Percentiles rank a stretch among this genome's conserved stretches.
phyloP scores from a whole-genome alignment of 129 eudicot species.

The Cynara cardunculus region DNA sequence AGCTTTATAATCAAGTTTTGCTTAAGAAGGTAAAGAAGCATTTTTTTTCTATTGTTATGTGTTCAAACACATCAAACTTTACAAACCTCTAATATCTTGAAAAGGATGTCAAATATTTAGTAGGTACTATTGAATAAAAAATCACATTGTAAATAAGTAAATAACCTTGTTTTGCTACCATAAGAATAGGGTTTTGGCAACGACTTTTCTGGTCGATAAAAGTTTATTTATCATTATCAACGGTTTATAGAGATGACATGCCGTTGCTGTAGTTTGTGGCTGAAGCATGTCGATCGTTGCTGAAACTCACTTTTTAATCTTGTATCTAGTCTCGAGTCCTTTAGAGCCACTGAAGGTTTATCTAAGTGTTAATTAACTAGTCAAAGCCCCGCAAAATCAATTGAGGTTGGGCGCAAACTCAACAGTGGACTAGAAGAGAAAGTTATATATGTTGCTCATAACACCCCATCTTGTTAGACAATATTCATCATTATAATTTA shows the following conservation, averaged over 20 bases:
- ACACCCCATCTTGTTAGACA: neutral
- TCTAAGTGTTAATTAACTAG: neutral
- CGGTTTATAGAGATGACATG: too few relatives aligned
- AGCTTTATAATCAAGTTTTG: neutral
- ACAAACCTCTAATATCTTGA: neutral
- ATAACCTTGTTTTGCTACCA: neutral
- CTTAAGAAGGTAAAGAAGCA: constrained; percentile 3
- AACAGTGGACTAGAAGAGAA: neutral
- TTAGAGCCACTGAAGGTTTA: neutral
- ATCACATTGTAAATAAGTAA: neutral
- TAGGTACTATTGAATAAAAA: neutral
- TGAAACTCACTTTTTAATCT: too few relatives aligned
- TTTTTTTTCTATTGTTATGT: neutral
- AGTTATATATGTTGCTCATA: neutral
- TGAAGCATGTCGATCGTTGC: too few relatives aligned
- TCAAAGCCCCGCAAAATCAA: too few relatives aligned
- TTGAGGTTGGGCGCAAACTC: neutral
- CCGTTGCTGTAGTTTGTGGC: too few relatives aligned
- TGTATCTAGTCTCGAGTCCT: neutral
- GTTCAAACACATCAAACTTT: neutral
- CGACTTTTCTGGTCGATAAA: too few relatives aligned
- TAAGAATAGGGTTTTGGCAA: too few relatives aligned
- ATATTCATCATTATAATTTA: neutral
- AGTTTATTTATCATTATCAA: too few relatives aligned
- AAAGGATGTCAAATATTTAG: neutral